Base-by-base conservation (phyloP, 2,329 filamentous ascomycete species). In the Lachnellula arida region DNA sequence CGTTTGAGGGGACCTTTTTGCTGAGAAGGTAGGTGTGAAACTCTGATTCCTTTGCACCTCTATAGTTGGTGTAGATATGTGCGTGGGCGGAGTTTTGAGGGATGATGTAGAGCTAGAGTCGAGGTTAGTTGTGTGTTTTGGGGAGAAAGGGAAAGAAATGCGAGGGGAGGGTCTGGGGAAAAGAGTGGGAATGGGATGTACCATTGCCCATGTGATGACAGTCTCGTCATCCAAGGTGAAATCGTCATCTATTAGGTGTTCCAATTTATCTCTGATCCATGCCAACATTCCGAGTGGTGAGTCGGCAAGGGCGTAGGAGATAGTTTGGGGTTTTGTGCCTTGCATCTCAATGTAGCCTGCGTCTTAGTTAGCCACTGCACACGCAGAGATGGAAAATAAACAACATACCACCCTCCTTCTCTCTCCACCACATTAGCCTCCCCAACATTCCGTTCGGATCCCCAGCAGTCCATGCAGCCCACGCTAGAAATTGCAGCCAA, bases 201-300 rank as follows among this genome's bases (percentile, higher is more conserved):
- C 61, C 62, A 65, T 61, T 4, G 62, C 55, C 89, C 88, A 92
- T 0, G 85, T 89, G 42, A 89, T 73, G 11, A 91, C 76, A 71
- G 91, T 87, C 59, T 91, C 87, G 59, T 89, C 85, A 0, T 82
- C 85, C 87, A 87, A 92, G 0, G 78, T 73, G 63, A 90, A 91
- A 2, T 65, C 67, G 62, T 91, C 46, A 14, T 60, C 60, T 1
- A 59, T 43, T 19, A 64, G n/a, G 3, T 32, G 50, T 40, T 63
- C 49, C 34, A 64, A 37, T 52, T 65, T 63, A 23, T 65, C 63
- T 46, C 56, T 49, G 19, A 65, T 49, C 64, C 64, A 65, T 3
- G 64, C 61, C 32, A 62, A 43, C 55, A 62, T 60, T 14, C 59
- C 63, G 5, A 65, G 46, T 3, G 63, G 61, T 0, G 60, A 64